phyloP scores from a whole-genome alignment of 495 filamentous ascomycete genomes.

The Podospora tetraspora region DNA sequence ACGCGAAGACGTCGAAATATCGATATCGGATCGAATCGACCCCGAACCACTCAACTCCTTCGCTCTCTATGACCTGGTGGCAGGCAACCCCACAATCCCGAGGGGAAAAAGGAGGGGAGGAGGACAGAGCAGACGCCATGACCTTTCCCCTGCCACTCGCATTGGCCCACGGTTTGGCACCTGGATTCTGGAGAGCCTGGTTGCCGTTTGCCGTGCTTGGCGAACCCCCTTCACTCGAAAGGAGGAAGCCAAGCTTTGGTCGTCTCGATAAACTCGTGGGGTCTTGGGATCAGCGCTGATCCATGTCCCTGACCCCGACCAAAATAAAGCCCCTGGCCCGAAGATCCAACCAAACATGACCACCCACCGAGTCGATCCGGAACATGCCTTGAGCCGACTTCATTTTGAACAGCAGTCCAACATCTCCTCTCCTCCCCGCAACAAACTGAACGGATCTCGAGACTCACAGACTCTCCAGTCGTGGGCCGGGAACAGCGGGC shows the following conservation, averaged over 20 bases:
- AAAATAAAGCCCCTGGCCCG: neutral
- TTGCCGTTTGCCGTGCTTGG: neutral
- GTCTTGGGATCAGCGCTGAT: neutral
- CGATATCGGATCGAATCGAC: neutral
- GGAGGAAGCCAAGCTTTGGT: neutral
- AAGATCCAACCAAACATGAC: neutral
- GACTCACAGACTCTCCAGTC: neutral
- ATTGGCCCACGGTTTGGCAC: neutral
- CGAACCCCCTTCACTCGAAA: neutral
- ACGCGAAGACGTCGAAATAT: neutral
- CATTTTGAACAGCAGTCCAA: neutral
- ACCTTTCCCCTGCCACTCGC: neutral
- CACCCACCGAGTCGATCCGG: neutral
- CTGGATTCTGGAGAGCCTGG: neutral
- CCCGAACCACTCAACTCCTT: neutral
- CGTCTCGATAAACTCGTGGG: neutral
- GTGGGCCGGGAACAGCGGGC: neutral
- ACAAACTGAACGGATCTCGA: neutral
- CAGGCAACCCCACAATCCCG: neutral
- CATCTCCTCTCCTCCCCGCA: neutral
- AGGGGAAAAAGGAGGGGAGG: neutral
- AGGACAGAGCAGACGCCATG: neutral
- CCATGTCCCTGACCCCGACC: neutral
- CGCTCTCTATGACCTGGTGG: neutral
- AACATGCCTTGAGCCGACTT: neutral